phyloP scores from a whole-genome alignment of 176 grass and related monocot species.

The Triticum timopheevii region DNA sequence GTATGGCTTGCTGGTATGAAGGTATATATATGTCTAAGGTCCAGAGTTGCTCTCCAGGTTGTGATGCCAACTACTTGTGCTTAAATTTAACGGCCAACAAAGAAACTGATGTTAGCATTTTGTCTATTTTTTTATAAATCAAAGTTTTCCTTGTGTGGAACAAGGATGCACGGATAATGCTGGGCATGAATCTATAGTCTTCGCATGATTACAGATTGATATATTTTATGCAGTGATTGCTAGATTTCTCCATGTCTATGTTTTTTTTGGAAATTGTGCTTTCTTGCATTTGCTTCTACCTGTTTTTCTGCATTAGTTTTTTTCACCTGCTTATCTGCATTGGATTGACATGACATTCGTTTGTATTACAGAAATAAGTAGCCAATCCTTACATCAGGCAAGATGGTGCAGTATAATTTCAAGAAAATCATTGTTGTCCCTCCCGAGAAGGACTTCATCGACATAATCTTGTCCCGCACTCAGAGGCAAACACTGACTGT shows the following conservation, averaged over 20 bases:
- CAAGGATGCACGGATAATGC: not conserved
- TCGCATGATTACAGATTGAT: not conserved
- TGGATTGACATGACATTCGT: not conserved
- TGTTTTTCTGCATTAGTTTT: no score
- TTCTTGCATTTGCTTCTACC: not conserved
- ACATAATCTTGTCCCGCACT: constrained; percentile 80
- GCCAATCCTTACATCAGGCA: not conserved
- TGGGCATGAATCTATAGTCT: not conserved
- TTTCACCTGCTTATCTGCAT: not conserved
- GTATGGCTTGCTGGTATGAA: not conserved
- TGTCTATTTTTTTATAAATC: not conserved
- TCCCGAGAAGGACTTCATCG: constrained; percentile 72
- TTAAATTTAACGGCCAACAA: not conserved
- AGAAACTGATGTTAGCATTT: not conserved
- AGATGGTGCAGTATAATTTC: constrained; percentile 88
- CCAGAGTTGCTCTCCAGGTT: not conserved
- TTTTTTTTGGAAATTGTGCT: not conserved
- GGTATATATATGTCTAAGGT: not conserved
- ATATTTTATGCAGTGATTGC: not conserved
- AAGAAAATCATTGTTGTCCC: constrained; percentile 76
- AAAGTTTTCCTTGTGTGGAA: not conserved
- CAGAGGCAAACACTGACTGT: constrained; percentile 70
- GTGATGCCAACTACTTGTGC: not conserved
- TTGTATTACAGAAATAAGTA: constrained; percentile 1
- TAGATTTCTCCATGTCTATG: not conserved